phyloP scores from a whole-genome alignment of 495 filamentous ascomycete species.

The Lindgomyces ingoldianus region DNA sequence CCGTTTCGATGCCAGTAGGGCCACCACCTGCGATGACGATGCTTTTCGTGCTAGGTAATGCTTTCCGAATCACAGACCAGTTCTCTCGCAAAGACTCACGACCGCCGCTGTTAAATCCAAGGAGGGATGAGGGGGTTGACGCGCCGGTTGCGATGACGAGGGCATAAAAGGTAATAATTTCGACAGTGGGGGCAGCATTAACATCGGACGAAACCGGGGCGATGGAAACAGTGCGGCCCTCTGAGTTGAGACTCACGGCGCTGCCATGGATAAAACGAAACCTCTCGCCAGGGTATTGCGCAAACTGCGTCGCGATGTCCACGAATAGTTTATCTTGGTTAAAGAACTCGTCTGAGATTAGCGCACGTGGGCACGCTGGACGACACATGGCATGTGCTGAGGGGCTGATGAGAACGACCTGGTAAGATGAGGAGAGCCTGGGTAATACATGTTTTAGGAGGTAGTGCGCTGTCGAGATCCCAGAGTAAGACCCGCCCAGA shows the following conservation, averaged over 20 bases:
- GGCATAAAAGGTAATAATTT: constrained; percentile 23
- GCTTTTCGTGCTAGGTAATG: constrained; percentile 55
- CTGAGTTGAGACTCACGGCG: constrained; percentile 53
- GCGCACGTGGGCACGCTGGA: constrained; percentile 52
- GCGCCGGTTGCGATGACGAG: constrained; percentile 33
- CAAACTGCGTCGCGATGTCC: constrained; percentile 54
- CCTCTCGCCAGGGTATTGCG: constrained; percentile 49
- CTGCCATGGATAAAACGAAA: constrained; percentile 60
- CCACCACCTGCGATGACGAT: constrained; percentile 66
- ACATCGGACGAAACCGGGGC: background rate
- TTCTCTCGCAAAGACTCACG: constrained; percentile 32
- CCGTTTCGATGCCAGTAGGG: constrained; percentile 61
- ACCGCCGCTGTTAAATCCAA: constrained; percentile 22
- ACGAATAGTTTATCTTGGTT: constrained; percentile 50
- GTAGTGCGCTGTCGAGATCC: constrained; percentile 60
- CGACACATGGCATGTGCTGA: constrained; percentile 55
- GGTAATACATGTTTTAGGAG: constrained; percentile 54
- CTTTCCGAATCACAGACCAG: constrained; percentile 47
- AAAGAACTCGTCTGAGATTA: constrained; percentile 51
- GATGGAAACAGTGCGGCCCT: constrained; percentile 34
- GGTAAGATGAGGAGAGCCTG: constrained; percentile 44
- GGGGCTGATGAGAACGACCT: constrained; percentile 57
- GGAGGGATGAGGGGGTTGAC: constrained; percentile 17
- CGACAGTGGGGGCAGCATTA: background rate
- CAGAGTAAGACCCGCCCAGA: constrained; percentile 62